phyloP scores from a whole-genome alignment of 495 filamentous ascomycete genomes.

The Podospora pseudopauciseta region DNA sequence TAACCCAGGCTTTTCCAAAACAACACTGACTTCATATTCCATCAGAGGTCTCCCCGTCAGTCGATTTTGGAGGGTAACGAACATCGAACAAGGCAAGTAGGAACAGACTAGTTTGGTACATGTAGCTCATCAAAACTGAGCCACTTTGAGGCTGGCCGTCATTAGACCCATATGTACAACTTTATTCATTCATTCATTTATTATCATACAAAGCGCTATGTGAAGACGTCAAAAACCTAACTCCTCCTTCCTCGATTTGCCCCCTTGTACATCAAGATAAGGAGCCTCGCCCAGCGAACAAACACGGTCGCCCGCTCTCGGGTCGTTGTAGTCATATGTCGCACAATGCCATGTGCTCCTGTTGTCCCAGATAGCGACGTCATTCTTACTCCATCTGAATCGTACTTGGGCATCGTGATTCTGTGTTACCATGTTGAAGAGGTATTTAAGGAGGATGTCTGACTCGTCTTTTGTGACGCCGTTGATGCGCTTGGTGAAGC shows the following conservation, averaged over 20 bases:
- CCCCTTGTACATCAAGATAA: slow-evolving; percentile 21
- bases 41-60: too few species aligned
- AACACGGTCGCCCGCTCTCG: slow-evolving; percentile 22
- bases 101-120: too few species aligned
- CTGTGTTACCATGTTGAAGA: slow-evolving; percentile 59
- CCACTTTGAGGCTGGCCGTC: too few species aligned
- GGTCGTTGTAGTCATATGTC: slow-evolving; percentile 45
- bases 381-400: slow-evolving; percentile 67
- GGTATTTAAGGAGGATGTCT: slow-evolving; percentile 60
- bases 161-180: too few species aligned
- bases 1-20: too few species aligned
- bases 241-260: slow-evolving; percentile 19
- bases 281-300: slow-evolving; percentile 27
- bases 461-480: slow-evolving; percentile 70
- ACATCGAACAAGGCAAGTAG: too few species aligned
- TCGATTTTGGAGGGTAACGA: too few species aligned
- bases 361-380: slow-evolving; percentile 76
- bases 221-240: slow-evolving; percentile 8
- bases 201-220: not conserved
- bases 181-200: not conserved
- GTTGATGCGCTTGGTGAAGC: slow-evolving; percentile 73
- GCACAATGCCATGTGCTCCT: slow-evolving; percentile 55
- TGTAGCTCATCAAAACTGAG: too few species aligned
- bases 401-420: slow-evolving; percentile 65
- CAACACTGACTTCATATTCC: too few species aligned